A percentile compares a stretch with the other conserved stretches of the same genome.
Conservation (phyloP, 805 yeast genomes). For the Metschnikowia borealis region DNA sequence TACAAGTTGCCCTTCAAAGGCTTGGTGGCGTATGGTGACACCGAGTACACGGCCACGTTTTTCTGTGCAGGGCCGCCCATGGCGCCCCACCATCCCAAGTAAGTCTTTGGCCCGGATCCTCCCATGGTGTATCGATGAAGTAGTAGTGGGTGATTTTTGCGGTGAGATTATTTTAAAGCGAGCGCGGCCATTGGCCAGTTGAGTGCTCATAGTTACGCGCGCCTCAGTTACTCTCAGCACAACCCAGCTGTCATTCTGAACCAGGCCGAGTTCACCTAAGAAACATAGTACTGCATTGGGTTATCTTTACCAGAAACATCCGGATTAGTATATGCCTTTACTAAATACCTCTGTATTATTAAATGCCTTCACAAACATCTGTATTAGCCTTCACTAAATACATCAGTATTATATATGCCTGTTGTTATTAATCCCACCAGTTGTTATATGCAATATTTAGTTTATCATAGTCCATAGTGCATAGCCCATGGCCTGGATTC, state of each 20-base stretch:
- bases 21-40: slow-evolving; percentile 89
- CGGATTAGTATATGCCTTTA: too few species aligned
- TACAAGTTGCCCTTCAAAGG: slow-evolving; percentile 85
- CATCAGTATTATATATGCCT: too few species aligned
- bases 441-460: too few species aligned
- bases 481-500: too few species aligned
- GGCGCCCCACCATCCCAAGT: slow-evolving; percentile 98
- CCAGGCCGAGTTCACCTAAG: too few species aligned
- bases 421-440: too few species aligned
- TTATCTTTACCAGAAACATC: too few species aligned
- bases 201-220: slow-evolving; percentile 5
- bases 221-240: background rate
- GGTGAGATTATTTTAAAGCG: slow-evolving; percentile 9
- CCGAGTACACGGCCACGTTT: slow-evolving; percentile 81
- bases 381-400: too few species aligned
- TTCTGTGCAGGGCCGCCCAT: slow-evolving; percentile 80
- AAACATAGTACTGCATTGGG: too few species aligned
- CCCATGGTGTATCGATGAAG: slow-evolving; percentile 43
- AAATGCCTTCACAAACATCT: too few species aligned
- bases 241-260: background rate
- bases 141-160: slow-evolving; percentile 1
- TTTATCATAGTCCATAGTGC: too few species aligned
- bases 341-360: too few species aligned
- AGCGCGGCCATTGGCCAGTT: slow-evolving; percentile 14
- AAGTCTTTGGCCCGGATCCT: slow-evolving; percentile 67